Evolutionary conservation across 2,329 filamentous ascomycete species (phyloP), one percentile per base, ranked within the genome.

Genomic region (Claviceps monticola): DNA sequence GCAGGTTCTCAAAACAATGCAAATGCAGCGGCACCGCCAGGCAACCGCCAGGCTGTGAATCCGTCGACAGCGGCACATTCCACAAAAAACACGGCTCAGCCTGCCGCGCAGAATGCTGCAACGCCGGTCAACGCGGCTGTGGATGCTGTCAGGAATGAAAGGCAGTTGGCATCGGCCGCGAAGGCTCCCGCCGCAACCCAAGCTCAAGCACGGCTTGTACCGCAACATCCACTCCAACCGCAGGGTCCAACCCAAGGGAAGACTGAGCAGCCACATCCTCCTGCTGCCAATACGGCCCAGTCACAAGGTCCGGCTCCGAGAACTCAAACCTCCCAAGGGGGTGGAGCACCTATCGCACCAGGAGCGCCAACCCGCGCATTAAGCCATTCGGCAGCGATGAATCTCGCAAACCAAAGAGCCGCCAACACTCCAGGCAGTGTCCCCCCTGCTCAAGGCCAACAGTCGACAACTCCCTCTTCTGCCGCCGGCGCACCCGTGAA

Each of bases 301-400:
- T 60, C 62, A 37, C 55, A 53, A 37, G 50, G 57, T 39, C 71
- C 72, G 51, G 74, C 71, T 4, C 67, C 68, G 8, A 71, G 75
- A 48, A 65, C 74, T 5, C 72, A 72, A 52, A 77, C 75, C 9
- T 72, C 75, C 2, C 76, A 79, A 52, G 62, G 66, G 53, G 62
- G 66, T 1, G 68, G 68, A 3, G 68, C 67, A 1, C 65, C 70
- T 8, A 65, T 65, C 44, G 68, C 64, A 9, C 64, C 63, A 9
- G 60, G 66, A 46, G 64, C 67, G 7, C 64, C 63, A 9, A 67
- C 71, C 2, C 66, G 68, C 16, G 67, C 74, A 2, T 66, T 76
- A 34, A 74, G 68, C 29, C 74, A 76, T 59, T 71, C 73, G 16
- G 73, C 69, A 44, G 74, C 73, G n/a, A 68, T 76, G 56, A 71